Evolutionary conservation across 495 filamentous ascomycete species (phyloP), one percentile per base, ranked within the genome.

Genomic region (Xylaria palmicola): DNA sequence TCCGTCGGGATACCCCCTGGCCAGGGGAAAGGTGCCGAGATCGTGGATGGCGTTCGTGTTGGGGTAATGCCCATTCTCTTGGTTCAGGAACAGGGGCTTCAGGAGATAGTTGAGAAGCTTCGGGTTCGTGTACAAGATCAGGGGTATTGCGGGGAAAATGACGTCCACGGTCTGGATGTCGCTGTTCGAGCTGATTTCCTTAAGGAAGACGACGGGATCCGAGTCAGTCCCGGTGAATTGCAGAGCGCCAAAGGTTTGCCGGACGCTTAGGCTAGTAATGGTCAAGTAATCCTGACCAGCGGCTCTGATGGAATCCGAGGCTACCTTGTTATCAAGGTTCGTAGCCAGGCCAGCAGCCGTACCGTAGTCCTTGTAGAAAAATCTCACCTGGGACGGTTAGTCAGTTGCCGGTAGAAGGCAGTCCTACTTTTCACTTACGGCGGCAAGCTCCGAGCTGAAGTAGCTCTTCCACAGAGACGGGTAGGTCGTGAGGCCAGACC

Each of bases 91-190:
- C 52, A 97, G 68, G 0, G 93, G 93, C 71, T 97, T 91, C 4
- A 98, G 81, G 24, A 96, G 73, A 69, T 95, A 95, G n/a, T 88
- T 87, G 59, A 92, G 75, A 79, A 92, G 88, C 1, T 85, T 76
- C 1, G 92, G 90, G 73, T 95, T 93, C 40, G 90, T 88, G 71
- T 97, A 97, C 22, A 95, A 65, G 76, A 96, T 92, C 76, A 96
- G 90, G 1, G 93, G 91, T 67, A 88, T 92, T 0, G 90, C 82
- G 0, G 93, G 93, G 80, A 95, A 98, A 64, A 98, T 93, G 68
- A 98, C 92, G 77, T 98, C 93, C 44, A 98, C 92, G 0, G 93
- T 98, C 72, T 97, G 91, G 70, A 88, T 88, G 69, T 97, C 96
- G 32, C 93, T 93, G 72, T 96, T 90, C 0, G 90, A 94, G 54